phyloP scores from a whole-genome alignment of 495 filamentous ascomycete genomes.

The Glutinoglossum americanum region DNA sequence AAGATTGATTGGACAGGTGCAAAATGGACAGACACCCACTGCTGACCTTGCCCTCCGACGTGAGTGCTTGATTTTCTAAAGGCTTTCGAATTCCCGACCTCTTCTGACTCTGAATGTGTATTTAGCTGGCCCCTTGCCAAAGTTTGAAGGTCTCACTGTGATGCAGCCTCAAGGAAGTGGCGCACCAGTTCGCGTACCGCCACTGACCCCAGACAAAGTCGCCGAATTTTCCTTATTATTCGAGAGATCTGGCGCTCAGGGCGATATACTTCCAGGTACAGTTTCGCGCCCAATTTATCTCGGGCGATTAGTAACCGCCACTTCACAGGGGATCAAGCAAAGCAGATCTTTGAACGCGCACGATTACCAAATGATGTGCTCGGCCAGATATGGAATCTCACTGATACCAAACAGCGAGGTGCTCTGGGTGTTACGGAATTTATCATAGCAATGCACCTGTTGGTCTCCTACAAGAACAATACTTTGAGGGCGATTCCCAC shows the following conservation, averaged over 20 bases:
- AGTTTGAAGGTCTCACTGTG: constrained; percentile 58
- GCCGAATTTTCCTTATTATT: constrained; percentile 69
- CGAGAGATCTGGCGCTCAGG: constrained; percentile 60
- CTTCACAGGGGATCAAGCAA: constrained; percentile 50
- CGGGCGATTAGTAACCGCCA: not conserved
- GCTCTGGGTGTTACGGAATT: constrained; percentile 81
- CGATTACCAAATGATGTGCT: constrained; percentile 75
- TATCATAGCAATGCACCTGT: constrained; percentile 92
- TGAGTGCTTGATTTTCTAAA: constrained; percentile 16
- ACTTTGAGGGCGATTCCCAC: constrained; percentile 57
- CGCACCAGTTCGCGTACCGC: constrained; percentile 67
- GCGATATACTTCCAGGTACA: constrained; percentile 59
- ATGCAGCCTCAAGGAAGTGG: constrained; percentile 40
- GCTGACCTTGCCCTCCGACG: constrained; percentile 52
- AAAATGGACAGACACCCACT: constrained; percentile 59
- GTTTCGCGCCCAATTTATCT: not conserved
- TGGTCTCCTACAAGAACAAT: constrained; percentile 75
- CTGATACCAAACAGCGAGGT: constrained; percentile 81
- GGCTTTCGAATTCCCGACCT: constrained; percentile 2
- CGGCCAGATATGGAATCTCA: constrained; percentile 83
- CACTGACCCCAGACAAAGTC: constrained; percentile 72
- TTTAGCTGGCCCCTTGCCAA: constrained; percentile 67
- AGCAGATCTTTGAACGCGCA: constrained; percentile 85
- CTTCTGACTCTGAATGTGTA: constrained; percentile 14
- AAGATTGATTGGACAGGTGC: constrained; percentile 85